These are phyloP conservation scores for Pythium phragmitis DNA, from an alignment of 352 stramenopile genomes.

Conservation along the genomic window DNA sequence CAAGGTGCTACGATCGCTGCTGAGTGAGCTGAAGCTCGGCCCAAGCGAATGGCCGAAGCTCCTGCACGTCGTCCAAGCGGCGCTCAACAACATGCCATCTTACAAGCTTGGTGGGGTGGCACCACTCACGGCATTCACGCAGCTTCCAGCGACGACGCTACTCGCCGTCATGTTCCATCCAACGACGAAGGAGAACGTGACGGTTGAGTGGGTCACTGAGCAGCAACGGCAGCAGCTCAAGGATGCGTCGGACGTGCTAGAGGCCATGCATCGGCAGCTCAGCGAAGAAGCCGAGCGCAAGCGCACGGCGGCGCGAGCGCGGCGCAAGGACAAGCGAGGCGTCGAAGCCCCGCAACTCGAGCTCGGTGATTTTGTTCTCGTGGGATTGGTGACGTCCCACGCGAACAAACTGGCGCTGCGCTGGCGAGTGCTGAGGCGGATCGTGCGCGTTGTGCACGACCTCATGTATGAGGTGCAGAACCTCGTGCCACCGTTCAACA, in stretches of 20 bases:
- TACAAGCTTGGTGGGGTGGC: not conserved
- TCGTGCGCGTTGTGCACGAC: constrained; percentile 10
- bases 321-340: constrained; percentile 4
- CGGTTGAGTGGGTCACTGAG: constrained; percentile 8
- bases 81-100: constrained; percentile 16
- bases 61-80: constrained; percentile 16
- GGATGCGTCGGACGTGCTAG: constrained; percentile 2
- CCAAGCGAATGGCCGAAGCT: constrained; percentile 7
- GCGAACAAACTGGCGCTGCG: constrained; percentile 25
- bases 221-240: constrained; percentile 6
- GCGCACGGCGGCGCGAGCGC: constrained; percentile 4
- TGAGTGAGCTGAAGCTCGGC: constrained; percentile 3
- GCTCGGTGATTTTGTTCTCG: constrained; percentile 25
- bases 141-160: constrained; percentile 1
- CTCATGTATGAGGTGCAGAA: constrained; percentile 31
- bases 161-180: constrained; percentile 6
- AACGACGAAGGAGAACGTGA: not conserved
- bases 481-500: constrained; percentile 7
- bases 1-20: constrained; percentile 8
- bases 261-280: constrained; percentile 10
- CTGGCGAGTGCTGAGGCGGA: constrained; percentile 20
- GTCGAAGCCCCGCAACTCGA: constrained; percentile 18
- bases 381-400: not conserved
- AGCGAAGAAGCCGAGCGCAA: constrained; percentile 17
- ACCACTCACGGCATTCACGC: constrained; percentile 23